These are phyloP conservation scores for Angophora floribunda DNA, from an alignment of 345 rosid species.

Conservation along the genomic window DNA sequence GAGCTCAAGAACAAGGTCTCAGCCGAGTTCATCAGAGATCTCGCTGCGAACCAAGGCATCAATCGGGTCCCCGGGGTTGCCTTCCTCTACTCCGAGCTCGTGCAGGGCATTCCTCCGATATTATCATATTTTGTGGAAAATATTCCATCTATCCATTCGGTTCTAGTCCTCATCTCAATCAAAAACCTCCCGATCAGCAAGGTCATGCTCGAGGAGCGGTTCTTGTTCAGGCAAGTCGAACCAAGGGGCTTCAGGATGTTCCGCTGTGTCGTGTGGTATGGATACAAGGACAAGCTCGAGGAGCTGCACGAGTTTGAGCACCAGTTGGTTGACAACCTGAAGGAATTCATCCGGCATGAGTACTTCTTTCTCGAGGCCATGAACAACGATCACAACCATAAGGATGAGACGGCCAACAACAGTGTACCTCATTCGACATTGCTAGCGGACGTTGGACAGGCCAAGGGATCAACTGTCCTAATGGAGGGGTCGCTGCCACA, in stretches of 20 bases:
- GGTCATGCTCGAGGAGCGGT: constrained; percentile 43
- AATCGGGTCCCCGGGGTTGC: constrained; percentile 58
- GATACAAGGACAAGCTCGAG: constrained; percentile 69
- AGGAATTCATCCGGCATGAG: constrained; percentile 82
- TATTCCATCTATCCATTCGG: constrained; percentile 51
- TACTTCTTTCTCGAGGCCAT: constrained; percentile 9
- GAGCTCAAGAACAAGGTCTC: constrained; percentile 64
- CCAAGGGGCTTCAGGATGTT: constrained; percentile 55
- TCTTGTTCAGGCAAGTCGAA: constrained; percentile 53
- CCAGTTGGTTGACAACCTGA: constrained; percentile 79
- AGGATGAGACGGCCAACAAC: constrained; percentile 17
- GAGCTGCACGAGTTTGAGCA: constrained; percentile 78
- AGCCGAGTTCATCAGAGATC: constrained; percentile 18
- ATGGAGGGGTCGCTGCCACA: constrained; percentile 19
- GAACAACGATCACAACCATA: constrained; percentile 7
- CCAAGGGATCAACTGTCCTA: neutral
- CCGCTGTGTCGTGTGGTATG: constrained; percentile 68
- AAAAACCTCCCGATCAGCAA: constrained; percentile 52
- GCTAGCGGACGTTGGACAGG: neutral
- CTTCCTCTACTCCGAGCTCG: constrained; percentile 67
- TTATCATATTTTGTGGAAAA: constrained; percentile 52
- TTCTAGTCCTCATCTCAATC: constrained; percentile 57
- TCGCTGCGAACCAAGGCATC: constrained; percentile 20
- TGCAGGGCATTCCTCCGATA: constrained; percentile 77
- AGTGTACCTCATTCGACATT: neutral